Evolutionary conservation across 2,329 filamentous ascomycete species (phyloP).

Genomic region (Torrubiellomyces zombiae): DNA sequence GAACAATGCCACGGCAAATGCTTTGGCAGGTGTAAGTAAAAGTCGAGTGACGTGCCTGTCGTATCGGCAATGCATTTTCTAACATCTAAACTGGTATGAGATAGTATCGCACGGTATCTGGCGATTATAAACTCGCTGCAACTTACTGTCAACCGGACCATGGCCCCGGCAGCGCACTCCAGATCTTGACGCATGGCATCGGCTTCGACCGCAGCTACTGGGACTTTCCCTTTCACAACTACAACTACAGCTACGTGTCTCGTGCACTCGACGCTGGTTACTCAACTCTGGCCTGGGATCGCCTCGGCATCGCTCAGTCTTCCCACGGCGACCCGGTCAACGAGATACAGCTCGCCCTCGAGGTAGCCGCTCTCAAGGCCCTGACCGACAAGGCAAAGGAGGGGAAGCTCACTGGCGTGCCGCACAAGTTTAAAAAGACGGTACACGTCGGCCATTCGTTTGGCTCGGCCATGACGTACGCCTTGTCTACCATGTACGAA

Average conservation of each 20-base stretch:
- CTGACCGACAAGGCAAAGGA: constrained; percentile 33
- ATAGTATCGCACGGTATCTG: constrained; percentile 32
- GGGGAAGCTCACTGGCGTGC: constrained; percentile 25
- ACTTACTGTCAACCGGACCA: constrained; percentile 43
- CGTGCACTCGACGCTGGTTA: constrained; percentile 37
- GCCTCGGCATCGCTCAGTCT: constrained; percentile 42
- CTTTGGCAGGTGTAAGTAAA: constrained; percentile 25
- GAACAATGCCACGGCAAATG: constrained; percentile 27
- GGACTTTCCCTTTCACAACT: constrained; percentile 38
- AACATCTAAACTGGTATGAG: constrained; percentile 19
- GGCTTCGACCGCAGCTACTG: constrained; percentile 37
- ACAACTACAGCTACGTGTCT: constrained; percentile 46
- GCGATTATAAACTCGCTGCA: constrained; percentile 39
- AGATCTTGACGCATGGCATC: constrained; percentile 25
- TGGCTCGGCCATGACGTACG: constrained; percentile 41
- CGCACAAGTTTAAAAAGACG: constrained; percentile 21
- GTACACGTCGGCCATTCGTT: constrained; percentile 50
- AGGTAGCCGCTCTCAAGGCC: constrained; percentile 38
- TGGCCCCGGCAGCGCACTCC: constrained; percentile 19
- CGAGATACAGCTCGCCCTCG: constrained; percentile 40
- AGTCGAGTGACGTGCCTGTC: neutral
- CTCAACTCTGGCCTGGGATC: constrained; percentile 44
- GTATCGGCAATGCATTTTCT: constrained; percentile 1
- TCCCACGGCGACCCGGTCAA: constrained; percentile 41
- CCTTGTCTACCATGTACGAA: constrained; percentile 33